These are phyloP conservation scores for Metschnikowia santaceciliae DNA, from an alignment of 805 yeast genomes.

Conservation along the genomic window DNA sequence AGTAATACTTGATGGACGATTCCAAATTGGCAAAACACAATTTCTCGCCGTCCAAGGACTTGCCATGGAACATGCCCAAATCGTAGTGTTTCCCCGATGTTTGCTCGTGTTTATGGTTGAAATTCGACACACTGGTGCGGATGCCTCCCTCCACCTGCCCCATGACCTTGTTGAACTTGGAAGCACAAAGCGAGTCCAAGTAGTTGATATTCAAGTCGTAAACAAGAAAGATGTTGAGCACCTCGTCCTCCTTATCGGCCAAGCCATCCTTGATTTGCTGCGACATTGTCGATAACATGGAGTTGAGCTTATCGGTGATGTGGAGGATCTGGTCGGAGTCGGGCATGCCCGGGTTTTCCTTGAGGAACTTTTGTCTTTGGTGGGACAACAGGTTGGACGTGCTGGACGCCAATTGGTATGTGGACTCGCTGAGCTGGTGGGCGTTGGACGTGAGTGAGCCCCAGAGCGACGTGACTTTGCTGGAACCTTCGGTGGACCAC, in stretches of 20 bases:
- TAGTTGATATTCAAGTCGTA: constrained; percentile 56
- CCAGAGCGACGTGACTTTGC: constrained; percentile 64
- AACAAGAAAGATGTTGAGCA: constrained; percentile 44
- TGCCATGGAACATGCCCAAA: constrained; percentile 73
- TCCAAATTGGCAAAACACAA: constrained; percentile 85
- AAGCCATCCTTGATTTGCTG: constrained; percentile 49
- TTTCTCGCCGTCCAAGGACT: constrained; percentile 79
- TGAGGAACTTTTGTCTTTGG: constrained; percentile 35
- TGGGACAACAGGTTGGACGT: constrained; percentile 40
- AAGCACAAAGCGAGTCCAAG: constrained; percentile 45
- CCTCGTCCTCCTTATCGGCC: constrained; percentile 50
- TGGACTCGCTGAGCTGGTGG: constrained; percentile 45
- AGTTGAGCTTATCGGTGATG: constrained; percentile 28
- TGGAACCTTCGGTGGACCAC: constrained; percentile 72
- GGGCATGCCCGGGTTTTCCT: constrained; percentile 19
- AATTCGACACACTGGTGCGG: constrained; percentile 53
- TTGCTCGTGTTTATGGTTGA: constrained; percentile 31
- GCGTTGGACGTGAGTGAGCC: constrained; percentile 58
- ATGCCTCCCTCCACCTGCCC: constrained; percentile 78
- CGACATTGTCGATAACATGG: constrained; percentile 33
- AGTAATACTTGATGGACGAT: constrained; percentile 51
- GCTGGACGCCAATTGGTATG: constrained; percentile 46
- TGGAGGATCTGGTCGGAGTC: constrained; percentile 28
- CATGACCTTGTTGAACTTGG: constrained; percentile 60
- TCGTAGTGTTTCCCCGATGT: constrained; percentile 25